phyloP scores from a whole-genome alignment of 2,329 filamentous ascomycete genomes.

The Cladosporium sp. region DNA sequence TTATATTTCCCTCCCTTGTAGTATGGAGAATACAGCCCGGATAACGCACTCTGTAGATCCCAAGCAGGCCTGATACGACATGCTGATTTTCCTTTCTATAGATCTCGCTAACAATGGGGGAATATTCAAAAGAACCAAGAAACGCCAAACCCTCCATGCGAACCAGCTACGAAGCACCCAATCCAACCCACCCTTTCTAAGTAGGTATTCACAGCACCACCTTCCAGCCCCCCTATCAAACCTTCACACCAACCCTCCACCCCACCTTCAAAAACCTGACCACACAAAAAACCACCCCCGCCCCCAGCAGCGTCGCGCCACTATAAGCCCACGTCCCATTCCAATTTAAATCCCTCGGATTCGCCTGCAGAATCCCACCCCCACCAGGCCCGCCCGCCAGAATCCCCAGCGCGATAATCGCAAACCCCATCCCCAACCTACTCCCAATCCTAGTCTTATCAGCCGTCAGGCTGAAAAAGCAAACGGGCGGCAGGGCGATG shows the following conservation, averaged over 20 bases:
- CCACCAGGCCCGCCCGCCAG: slow-evolving; percentile 33
- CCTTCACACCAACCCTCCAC: slow-evolving; percentile 26
- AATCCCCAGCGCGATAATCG: slow-evolving; percentile 30
- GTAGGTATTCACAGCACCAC: too few relatives aligned
- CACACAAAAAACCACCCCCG: slow-evolving; percentile 22
- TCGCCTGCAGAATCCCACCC: slow-evolving; percentile 30
- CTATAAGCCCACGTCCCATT: slow-evolving; percentile 33
- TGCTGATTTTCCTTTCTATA: too few relatives aligned
- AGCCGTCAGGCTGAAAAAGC: slow-evolving; percentile 37
- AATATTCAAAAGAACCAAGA: too few relatives aligned
- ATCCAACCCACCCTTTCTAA: too few relatives aligned
- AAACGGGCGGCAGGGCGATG: slow-evolving; percentile 39
- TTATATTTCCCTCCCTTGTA: too few relatives aligned
- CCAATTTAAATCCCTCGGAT: slow-evolving; percentile 28
- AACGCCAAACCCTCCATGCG: too few relatives aligned
- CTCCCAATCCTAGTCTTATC: slow-evolving; percentile 42
- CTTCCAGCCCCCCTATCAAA: too few relatives aligned
- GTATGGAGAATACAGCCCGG: too few relatives aligned
- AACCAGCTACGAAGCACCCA: too few relatives aligned
- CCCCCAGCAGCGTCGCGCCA: slow-evolving; percentile 24
- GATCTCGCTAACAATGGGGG: too few relatives aligned
- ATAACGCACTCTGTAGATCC: too few relatives aligned
- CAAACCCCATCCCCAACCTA: slow-evolving; percentile 39
- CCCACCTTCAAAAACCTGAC: slow-evolving; percentile 26
- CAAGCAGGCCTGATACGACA: too few relatives aligned